Evolutionary conservation across 495 filamentous ascomycete species (phyloP).

Genomic region (Aspergillus egyptiacus): DNA sequence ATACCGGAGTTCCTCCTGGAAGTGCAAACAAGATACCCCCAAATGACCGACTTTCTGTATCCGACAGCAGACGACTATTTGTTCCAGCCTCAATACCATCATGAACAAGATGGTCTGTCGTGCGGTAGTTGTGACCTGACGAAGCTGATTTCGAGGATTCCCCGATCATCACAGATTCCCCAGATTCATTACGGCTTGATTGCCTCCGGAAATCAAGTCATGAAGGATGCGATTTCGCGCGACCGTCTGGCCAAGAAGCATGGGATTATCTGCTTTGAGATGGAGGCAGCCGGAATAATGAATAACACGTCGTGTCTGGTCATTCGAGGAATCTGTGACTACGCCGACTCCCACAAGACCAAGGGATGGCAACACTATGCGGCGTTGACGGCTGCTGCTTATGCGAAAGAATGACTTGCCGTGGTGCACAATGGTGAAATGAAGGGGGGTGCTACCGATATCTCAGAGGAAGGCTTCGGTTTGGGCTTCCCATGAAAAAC

Average conservation of each 20-base stretch:
- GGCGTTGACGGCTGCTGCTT: conserved; percentile 27
- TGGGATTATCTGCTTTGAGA: conserved; percentile 37
- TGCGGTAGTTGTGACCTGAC: conserved; percentile 20
- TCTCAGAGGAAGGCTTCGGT: not conserved
- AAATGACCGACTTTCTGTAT: not conserved
- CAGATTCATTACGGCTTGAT: conserved; percentile 20
- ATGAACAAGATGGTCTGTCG: not conserved
- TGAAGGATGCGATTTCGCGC: conserved; percentile 5
- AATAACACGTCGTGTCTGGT: not conserved
- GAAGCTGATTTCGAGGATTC: conserved; percentile 1
- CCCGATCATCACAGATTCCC: conserved; percentile 5
- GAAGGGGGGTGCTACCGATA: not conserved
- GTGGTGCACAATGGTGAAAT: not conserved
- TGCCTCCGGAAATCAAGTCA: conserved; percentile 18
- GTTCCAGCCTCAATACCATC: not conserved
- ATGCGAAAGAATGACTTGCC: conserved; percentile 11
- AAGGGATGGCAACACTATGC: conserved; percentile 27
- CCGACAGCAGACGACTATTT: not conserved
- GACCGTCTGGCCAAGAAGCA: conserved; percentile 16
- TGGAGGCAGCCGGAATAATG: conserved; percentile 25
- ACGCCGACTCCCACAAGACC: conserved; percentile 21
- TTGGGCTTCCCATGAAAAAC: not conserved
- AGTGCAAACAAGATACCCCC: not conserved
- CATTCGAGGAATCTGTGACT: not conserved
- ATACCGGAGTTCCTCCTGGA: not conserved